phyloP scores from a whole-genome alignment of 495 filamentous ascomycete genomes.

The Aspergillus cristatus region DNA sequence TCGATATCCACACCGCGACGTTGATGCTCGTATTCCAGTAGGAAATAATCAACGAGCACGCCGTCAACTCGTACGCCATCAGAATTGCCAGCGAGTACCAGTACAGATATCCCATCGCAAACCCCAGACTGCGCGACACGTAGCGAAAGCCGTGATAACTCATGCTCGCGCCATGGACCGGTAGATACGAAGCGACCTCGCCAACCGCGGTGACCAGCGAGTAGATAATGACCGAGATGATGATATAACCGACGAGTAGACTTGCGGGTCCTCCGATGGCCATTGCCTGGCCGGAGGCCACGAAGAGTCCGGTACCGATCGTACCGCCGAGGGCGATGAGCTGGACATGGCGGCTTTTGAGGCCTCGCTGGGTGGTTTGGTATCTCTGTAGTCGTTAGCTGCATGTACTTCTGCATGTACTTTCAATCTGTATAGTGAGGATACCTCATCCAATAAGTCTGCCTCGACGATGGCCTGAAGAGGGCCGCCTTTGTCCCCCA shows the following conservation, averaged over 20 bases:
- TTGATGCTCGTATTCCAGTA: constrained; percentile 51
- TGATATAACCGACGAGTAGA: constrained; percentile 55
- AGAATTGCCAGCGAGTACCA: constrained; percentile 60
- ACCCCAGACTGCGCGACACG: constrained; percentile 52
- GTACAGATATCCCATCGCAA: constrained; percentile 53
- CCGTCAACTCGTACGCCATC: constrained; percentile 57
- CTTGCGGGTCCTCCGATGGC: constrained; percentile 50
- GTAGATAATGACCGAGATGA: constrained; percentile 53
- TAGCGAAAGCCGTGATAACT: constrained; percentile 50
- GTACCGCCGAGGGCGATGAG: constrained; percentile 61
- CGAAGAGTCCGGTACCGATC: constrained; percentile 54
- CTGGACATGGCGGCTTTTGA: constrained; percentile 52
- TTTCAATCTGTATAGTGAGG: too few species aligned
- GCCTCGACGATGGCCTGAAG: constrained; percentile 23
- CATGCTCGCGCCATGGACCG: constrained; percentile 50
- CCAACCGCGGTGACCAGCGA: constrained; percentile 53
- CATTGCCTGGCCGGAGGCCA: constrained; percentile 52
- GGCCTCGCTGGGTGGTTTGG: constrained; percentile 29
- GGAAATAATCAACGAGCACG: constrained; percentile 60
- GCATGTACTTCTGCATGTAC: too few species aligned
- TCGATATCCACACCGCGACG: constrained; percentile 58
- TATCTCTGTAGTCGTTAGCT: too few species aligned
- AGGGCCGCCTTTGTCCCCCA: constrained; percentile 7
- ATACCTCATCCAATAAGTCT: constrained; percentile 29
- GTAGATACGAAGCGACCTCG: constrained; percentile 57